Evolutionary conservation across 2,329 filamentous ascomycete species (phyloP).

Genomic region (Cladophialophora carrionii): DNA sequence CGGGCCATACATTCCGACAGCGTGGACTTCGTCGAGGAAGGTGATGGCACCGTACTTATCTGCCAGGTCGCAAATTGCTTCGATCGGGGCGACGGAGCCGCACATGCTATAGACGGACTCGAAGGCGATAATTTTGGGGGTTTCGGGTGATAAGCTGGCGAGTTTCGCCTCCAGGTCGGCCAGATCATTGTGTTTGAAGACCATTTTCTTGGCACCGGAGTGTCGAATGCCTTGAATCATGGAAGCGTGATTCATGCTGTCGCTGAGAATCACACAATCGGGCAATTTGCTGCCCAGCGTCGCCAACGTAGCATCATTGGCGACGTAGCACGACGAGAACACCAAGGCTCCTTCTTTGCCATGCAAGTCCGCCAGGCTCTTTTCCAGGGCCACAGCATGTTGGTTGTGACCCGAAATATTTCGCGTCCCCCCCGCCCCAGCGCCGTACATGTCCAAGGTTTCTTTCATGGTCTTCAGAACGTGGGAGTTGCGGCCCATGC

Average conservation of each 20-base stretch:
- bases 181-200: slow-evolving; percentile 99
- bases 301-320: slow-evolving; percentile 94
- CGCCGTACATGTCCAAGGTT: slow-evolving; percentile 90
- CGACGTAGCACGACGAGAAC: slow-evolving; percentile 97
- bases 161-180: slow-evolving; percentile 89
- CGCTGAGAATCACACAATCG: slow-evolving; percentile 95
- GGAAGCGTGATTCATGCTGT: slow-evolving; percentile 95
- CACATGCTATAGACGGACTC: slow-evolving; percentile 99
- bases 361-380: slow-evolving; percentile 81
- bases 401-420: slow-evolving; percentile 98
- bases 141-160: slow-evolving; percentile 77
- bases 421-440: slow-evolving; percentile 90
- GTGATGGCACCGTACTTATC: slow-evolving; percentile 98
- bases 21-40: slow-evolving; percentile 97
- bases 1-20: slow-evolving; percentile 98
- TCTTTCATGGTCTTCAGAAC: slow-evolving; percentile 92
- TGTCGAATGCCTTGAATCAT: slow-evolving; percentile 99
- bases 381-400: slow-evolving; percentile 85
- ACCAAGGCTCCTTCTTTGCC: slow-evolving; percentile 90
- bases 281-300: slow-evolving; percentile 97
- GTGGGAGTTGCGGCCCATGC: slow-evolving; percentile 89
- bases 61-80: slow-evolving; percentile 91
- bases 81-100: slow-evolving; percentile 92
- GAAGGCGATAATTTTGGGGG: slow-evolving; percentile 97
- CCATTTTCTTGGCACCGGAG: slow-evolving; percentile 93